Evolutionary conservation across 2,329 filamentous ascomycete genomes (phyloP).

Genomic region (Neofusicoccum parvum): DNA sequence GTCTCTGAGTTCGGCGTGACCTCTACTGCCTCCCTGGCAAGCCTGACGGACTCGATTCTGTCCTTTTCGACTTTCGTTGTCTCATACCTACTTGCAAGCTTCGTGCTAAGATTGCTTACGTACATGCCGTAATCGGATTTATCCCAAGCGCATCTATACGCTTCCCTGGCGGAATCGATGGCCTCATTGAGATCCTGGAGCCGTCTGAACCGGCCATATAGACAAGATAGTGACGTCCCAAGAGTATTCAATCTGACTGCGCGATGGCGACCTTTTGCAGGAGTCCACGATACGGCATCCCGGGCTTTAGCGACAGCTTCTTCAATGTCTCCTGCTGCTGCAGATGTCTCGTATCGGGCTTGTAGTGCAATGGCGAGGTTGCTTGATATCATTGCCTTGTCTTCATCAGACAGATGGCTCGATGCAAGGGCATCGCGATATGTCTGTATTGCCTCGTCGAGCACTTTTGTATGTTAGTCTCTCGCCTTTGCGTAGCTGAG

Average conservation of each 20-base stretch:
- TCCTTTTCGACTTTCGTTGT: neutral
- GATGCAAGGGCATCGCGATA: neutral
- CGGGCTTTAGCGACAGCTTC: conserved; percentile 7
- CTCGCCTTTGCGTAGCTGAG: neutral
- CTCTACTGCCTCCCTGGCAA: neutral
- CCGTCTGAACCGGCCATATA: neutral
- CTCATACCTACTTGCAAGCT: neutral
- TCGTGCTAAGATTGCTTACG: neutral
- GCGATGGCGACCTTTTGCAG: neutral
- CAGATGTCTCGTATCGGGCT: neutral
- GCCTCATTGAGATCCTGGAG: conserved; percentile 16
- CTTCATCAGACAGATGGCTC: neutral
- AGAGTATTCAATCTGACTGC: neutral
- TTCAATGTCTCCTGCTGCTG: neutral
- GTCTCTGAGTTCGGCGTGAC: neutral
- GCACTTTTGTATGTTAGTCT: neutral
- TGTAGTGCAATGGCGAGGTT: neutral
- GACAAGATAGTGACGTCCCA: neutral
- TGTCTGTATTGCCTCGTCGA: neutral
- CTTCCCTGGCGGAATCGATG: conserved; percentile 17
- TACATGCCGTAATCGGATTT: neutral
- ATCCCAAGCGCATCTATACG: neutral
- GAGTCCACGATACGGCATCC: neutral
- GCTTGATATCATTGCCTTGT: neutral
- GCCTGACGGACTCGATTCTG: neutral